Conservation (phyloP, 805 yeast species). For the Candida cerambycidarum region DNA sequence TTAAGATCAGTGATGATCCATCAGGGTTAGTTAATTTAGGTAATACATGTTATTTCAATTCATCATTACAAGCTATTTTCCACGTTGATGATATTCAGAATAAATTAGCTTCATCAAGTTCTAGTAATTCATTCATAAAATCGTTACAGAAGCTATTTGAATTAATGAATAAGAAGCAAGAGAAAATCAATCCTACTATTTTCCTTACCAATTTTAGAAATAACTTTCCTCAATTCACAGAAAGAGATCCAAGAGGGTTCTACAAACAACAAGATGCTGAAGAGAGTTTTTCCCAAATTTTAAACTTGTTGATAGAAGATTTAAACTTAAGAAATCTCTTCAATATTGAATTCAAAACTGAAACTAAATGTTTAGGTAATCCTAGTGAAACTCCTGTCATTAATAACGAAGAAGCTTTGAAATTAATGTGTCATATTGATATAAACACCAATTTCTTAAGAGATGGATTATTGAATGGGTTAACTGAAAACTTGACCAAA, state of each 20-base stretch:
- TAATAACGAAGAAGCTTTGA: conserved; percentile 53
- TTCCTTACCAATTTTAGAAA: conserved; percentile 66
- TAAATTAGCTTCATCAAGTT: conserved; percentile 16
- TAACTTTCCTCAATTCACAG: conserved; percentile 86
- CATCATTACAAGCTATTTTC: conserved; percentile 60
- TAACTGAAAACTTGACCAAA: conserved; percentile 77
- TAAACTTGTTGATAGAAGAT: conserved; percentile 49
- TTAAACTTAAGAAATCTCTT: conserved; percentile 58
- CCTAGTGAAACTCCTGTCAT: conserved; percentile 20
- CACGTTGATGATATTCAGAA: conserved; percentile 43
- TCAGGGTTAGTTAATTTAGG: conserved; percentile 70
- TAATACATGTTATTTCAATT: conserved; percentile 75
- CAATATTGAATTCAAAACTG: conserved; percentile 61
- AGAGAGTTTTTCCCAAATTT: conserved; percentile 84
- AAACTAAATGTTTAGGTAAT: conserved; percentile 58
- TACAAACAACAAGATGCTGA: conserved; percentile 98
- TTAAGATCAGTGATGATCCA: conserved; percentile 47
- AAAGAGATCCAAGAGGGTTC: conserved; percentile 64
- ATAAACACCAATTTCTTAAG: conserved; percentile 82
- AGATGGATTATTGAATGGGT: conserved; percentile 75
- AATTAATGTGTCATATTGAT: conserved; percentile 86
- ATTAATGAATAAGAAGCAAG: conserved; percentile 46
- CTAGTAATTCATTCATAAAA: conserved; percentile 21
- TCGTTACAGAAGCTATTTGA: conserved; percentile 46
- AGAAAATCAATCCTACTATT: conserved; percentile 62